phyloP scores from a whole-genome alignment of 164 flowering plant genomes.

The Chimonanthus salicifolius region DNA sequence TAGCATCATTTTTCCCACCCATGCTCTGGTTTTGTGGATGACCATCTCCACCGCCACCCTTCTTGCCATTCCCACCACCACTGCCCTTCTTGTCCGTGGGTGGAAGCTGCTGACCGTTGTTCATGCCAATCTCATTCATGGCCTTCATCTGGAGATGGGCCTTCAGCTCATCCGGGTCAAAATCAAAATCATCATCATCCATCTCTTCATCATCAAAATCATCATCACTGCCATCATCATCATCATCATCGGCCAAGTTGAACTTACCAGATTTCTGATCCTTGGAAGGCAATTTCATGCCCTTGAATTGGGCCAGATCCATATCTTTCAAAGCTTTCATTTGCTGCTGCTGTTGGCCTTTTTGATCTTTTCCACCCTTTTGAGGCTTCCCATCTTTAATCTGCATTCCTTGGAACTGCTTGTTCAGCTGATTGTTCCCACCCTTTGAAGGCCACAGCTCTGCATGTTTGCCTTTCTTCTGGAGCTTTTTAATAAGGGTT shows the following conservation, averaged over 20 bases:
- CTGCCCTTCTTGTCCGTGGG: constrained; percentile 28
- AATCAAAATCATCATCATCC: constrained; percentile 21
- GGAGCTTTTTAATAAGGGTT: constrained; percentile 73
- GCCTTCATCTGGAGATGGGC: constrained; percentile 21
- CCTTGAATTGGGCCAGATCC: constrained; percentile 8
- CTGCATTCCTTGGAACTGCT: constrained; percentile 67
- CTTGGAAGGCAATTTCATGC: constrained; percentile 38
- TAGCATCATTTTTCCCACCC: constrained; percentile 20
- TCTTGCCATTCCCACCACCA: constrained; percentile 15
- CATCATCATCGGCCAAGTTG: constrained; percentile 43
- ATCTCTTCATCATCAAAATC: constrained; percentile 28
- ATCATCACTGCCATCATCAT: constrained; percentile 31
- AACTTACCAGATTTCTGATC: constrained; percentile 58
- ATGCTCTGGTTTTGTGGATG: constrained; percentile 19
- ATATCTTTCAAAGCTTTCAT: constrained; percentile 30
- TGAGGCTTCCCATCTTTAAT: constrained; percentile 46
- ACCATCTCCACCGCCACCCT: constrained; percentile 17
- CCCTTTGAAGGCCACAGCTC: constrained; percentile 65
- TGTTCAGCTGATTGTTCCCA: constrained; percentile 37
- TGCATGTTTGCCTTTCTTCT: constrained; percentile 73
- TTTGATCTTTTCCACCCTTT: constrained; percentile 42
- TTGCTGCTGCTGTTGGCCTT: constrained; percentile 26
- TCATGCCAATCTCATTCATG: constrained; percentile 8
- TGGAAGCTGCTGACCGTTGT: constrained; percentile 3
- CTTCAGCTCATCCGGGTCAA: constrained; percentile 26